These are phyloP conservation scores for Obelidium mucronatum DNA, from an alignment of 192 early-diverging fungal species.

Conservation along the genomic window DNA sequence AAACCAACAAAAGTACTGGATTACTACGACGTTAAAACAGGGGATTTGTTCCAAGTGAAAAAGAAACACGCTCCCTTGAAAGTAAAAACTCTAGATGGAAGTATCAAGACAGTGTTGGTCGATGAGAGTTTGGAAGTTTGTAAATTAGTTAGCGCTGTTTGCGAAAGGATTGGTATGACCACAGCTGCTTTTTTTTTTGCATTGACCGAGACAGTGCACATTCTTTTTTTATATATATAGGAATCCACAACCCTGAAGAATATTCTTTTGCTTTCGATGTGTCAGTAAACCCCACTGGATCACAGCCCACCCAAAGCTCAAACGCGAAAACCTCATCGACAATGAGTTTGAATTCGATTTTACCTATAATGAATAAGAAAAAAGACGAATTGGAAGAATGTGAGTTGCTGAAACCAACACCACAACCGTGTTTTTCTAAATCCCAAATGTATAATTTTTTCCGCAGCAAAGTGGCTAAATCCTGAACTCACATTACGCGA, in stretches of 20 bases:
- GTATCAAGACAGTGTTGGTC: constrained; percentile 61
- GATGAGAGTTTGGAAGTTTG: constrained; percentile 57
- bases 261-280: constrained; percentile 59
- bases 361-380: background rate
- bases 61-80: constrained; percentile 64
- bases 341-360: background rate
- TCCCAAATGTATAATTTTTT: background rate
- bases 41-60: constrained; percentile 62
- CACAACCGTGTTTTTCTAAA: background rate
- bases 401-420: background rate
- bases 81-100: constrained; percentile 60
- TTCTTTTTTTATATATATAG: constrained; percentile 28
- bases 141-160: constrained; percentile 55
- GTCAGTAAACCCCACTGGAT: background rate
- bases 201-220: background rate
- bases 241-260: constrained; percentile 62
- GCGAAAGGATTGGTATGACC: constrained; percentile 58
- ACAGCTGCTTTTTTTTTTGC: background rate
- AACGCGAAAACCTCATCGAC: background rate
- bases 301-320: background rate
- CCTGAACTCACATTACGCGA: constrained; percentile 61
- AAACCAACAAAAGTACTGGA: constrained; percentile 58
- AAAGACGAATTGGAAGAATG: background rate
- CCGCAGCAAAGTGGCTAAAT: constrained; percentile 54
- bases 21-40: constrained; percentile 63